Conservation (phyloP, 169 alveolate species). For the Plasmodium adleri region DNA sequence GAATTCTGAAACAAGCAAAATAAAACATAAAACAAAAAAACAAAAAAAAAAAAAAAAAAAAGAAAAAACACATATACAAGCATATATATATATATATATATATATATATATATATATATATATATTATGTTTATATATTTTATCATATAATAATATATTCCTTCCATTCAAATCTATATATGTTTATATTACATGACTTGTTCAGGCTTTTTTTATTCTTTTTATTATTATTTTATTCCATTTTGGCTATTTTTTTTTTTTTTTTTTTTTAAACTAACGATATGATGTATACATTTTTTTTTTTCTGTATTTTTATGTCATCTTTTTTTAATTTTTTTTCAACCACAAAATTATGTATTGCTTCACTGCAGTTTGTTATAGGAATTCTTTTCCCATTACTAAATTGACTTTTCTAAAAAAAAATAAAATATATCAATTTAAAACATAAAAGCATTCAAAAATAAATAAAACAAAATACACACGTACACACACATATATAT, state of each 20-base stretch:
- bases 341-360: constrained; percentile 56
- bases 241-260: neutral
- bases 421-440: neutral
- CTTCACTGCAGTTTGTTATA: constrained; percentile 44
- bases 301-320: constrained; percentile 23
- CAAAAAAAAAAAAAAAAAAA: constrained; percentile 10
- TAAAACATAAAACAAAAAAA: neutral
- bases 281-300: constrained; percentile 34
- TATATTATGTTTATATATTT: neutral
- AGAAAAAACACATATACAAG: neutral
- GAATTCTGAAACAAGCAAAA: constrained; percentile 23
- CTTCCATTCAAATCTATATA: neutral
- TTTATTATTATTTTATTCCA: neutral
- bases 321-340: constrained; percentile 39
- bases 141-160: neutral
- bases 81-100: neutral
- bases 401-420: constrained; percentile 20
- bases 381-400: constrained; percentile 30
- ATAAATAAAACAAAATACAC: neutral
- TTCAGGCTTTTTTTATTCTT: neutral
- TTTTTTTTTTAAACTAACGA: constrained; percentile 23
- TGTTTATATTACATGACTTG: neutral
- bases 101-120: neutral
- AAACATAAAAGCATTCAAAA: neutral
- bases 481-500: too few relatives aligned